Evolutionary conservation across 768 basidiomycete species (phyloP).

Genomic region (Tulasnella calospora): DNA sequence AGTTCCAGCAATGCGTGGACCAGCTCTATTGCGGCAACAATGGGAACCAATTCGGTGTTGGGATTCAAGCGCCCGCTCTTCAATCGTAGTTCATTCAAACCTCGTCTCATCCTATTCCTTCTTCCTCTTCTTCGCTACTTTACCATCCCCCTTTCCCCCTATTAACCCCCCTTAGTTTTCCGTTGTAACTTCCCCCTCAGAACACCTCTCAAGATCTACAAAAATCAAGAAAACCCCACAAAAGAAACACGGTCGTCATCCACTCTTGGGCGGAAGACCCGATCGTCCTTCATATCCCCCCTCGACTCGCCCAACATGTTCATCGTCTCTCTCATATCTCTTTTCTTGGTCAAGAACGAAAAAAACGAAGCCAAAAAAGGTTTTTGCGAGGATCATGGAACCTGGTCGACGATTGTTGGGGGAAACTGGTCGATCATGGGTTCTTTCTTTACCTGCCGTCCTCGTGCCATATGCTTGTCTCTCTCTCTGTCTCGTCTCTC

Average conservation of each 20-base stretch:
- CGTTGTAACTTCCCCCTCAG: not conserved
- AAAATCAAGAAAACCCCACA: not conserved
- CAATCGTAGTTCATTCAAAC: not conserved
- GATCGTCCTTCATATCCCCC: not conserved
- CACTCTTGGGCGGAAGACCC: not conserved
- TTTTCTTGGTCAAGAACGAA: not conserved
- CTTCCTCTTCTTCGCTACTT: not conserved
- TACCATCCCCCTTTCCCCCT: not conserved
- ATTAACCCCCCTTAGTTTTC: not conserved
- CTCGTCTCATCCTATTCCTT: not conserved
- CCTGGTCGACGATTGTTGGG: conserved; percentile 6
- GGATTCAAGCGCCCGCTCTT: not conserved
- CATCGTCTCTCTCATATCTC: not conserved
- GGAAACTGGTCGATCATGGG: not conserved
- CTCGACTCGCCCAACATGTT: not conserved
- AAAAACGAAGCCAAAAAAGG: not conserved
- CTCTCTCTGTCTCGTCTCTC: not conserved
- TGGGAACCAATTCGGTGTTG: not conserved
- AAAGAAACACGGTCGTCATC: conserved; percentile 4
- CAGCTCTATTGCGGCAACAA: not conserved
- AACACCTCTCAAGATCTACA: not conserved
- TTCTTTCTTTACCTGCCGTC: not conserved
- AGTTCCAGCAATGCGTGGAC: not conserved
- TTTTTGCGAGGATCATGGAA: conserved; percentile 1
- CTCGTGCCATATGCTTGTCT: not conserved